Base-by-base conservation (phyloP, 139 green algal genomes). In the Pleodorina starrii region DNA sequence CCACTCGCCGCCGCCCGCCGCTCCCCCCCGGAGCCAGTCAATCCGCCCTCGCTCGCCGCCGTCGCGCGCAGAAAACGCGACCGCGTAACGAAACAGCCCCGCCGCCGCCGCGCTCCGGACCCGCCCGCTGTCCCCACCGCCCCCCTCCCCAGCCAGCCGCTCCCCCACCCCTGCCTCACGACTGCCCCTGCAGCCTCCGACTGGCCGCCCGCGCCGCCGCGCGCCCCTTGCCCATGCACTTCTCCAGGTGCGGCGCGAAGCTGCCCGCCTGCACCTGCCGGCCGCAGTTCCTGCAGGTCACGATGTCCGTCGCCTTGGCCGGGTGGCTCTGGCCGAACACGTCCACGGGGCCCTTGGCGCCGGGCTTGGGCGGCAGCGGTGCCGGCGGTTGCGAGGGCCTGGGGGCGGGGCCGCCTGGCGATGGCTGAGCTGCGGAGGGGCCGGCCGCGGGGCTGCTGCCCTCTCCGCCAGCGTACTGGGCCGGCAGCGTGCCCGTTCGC, bases 181-280 rank as follows among this genome's bases (percentile, higher is more conserved):
- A 80, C 78, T 90, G 84, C 27, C 36, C 69, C 40, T 90, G 80
- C 29, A 90, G 60, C 12, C 91, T 71, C 21, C 88, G 35, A n/a
- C 54, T 92, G 17, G 90, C 90, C 46, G 86, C 89, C 9, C 91
- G 48, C 2, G 76, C 88, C 38, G 91, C 88, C 23, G 88, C 88
- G 5, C 94, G 68, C 43, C 95, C 96, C 87, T 94, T 93, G 59
- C 94, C 96, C 88, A 97, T 96, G 90, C 96, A 98, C 88, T 98
- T 97, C 44, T 98, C 96, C 14, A 98, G 92, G 84, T 98, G 96
- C 23, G 95, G 95, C 1, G 96, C 96, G 90, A 97, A 98, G 48
- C 90, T 92, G 32, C 96, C 95, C 2, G 96, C 94, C 42, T 92
- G 90, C 68, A 97, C 93, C 73, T 95, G 93, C 44, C 96, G 90